Percentiles rank a stretch among this genome's conserved stretches.
These are phyloP conservation scores for Diplodia sapinea DNA, from an alignment of 2,329 filamentous ascomycete genomes.

Conservation along the genomic window DNA sequence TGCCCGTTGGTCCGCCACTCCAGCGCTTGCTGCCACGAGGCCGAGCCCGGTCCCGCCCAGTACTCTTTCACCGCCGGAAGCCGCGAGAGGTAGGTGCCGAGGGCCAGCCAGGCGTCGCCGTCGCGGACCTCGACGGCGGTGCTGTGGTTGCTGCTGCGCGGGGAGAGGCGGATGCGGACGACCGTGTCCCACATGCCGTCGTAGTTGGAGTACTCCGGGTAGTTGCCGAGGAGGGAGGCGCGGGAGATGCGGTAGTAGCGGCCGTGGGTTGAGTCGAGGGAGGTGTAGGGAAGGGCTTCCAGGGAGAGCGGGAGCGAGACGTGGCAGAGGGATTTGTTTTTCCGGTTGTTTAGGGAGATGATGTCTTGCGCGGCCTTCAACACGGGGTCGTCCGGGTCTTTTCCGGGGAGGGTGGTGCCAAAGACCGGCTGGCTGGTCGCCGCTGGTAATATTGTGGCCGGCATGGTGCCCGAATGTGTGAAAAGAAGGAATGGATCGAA, in stretches of 20 bases:
- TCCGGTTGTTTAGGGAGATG: constrained; percentile 12
- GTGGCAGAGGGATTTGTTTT: constrained; percentile 17
- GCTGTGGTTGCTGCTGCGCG: no score
- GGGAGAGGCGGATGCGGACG: constrained; percentile 21
- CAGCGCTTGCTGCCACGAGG: constrained; percentile 5
- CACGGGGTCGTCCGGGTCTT: constrained; percentile 4
- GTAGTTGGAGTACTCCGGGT: constrained; percentile 23
- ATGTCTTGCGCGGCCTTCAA: constrained; percentile 17
- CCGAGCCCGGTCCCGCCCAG: constrained; percentile 1
- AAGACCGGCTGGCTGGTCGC: constrained; percentile 4
- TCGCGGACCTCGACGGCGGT: constrained; percentile 16
- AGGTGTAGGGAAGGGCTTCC: constrained; percentile 13
- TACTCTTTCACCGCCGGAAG: constrained; percentile 18
- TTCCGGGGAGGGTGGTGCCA: background rate
- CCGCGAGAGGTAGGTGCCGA: constrained; percentile 5
- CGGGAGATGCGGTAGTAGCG: constrained; percentile 27
- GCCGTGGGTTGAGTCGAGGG: constrained; percentile 6
- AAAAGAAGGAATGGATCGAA: background rate
- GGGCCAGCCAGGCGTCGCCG: constrained; percentile 12
- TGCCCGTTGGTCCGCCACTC: constrained; percentile 24
- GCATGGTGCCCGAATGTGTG: constrained; percentile 2
- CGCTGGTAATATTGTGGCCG: background rate
- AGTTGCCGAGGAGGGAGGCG: constrained; percentile 17
- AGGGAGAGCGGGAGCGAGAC: constrained; percentile 16
- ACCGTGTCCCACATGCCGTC: constrained; percentile 30